These are phyloP conservation scores for Sporothrix sp. DNA, from an alignment of 2,329 filamentous ascomycete species.

Conservation along the genomic window DNA sequence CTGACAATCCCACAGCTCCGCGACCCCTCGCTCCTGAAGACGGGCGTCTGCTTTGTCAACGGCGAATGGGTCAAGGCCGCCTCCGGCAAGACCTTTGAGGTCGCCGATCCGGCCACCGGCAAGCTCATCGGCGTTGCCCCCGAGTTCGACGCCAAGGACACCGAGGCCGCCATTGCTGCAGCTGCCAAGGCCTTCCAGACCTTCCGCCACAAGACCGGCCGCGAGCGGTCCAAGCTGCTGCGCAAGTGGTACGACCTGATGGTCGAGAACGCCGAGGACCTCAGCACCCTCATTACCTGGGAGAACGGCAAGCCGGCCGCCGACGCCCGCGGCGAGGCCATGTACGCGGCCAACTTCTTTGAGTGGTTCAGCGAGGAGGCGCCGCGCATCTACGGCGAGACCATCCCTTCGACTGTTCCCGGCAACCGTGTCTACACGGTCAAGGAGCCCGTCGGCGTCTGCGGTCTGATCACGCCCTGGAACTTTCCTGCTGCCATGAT, in stretches of 20 bases:
- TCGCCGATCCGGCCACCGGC: constrained; percentile 75
- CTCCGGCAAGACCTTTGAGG: constrained; percentile 86
- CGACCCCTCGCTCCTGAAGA: constrained; percentile 74
- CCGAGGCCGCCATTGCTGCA: constrained; percentile 72
- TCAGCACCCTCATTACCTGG: constrained; percentile 76
- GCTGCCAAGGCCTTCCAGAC: constrained; percentile 64
- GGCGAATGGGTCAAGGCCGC: constrained; percentile 82
- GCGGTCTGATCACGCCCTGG: constrained; percentile 77
- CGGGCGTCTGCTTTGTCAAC: constrained; percentile 74
- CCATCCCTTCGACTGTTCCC: constrained; percentile 58
- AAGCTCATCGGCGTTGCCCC: constrained; percentile 73
- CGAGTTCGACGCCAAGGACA: constrained; percentile 72
- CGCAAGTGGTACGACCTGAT: constrained; percentile 76
- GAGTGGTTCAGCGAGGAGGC: constrained; percentile 79
- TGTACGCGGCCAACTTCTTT: constrained; percentile 65
- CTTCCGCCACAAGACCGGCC: constrained; percentile 62
- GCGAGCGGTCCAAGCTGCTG: constrained; percentile 64
- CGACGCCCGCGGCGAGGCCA: constrained; percentile 62
- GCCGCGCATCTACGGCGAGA: constrained; percentile 62
- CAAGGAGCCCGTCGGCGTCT: constrained; percentile 78
- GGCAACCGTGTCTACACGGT: constrained; percentile 68
- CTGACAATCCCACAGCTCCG: constrained; percentile 48
- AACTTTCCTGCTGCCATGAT: constrained; percentile 79
- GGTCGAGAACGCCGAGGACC: constrained; percentile 66
- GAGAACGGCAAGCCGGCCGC: constrained; percentile 81